Evolutionary conservation across 1,284 basidiomycete genomes (phyloP), one percentile per base, ranked within the genome.

Genomic region (Ganoderma boninense): DNA sequence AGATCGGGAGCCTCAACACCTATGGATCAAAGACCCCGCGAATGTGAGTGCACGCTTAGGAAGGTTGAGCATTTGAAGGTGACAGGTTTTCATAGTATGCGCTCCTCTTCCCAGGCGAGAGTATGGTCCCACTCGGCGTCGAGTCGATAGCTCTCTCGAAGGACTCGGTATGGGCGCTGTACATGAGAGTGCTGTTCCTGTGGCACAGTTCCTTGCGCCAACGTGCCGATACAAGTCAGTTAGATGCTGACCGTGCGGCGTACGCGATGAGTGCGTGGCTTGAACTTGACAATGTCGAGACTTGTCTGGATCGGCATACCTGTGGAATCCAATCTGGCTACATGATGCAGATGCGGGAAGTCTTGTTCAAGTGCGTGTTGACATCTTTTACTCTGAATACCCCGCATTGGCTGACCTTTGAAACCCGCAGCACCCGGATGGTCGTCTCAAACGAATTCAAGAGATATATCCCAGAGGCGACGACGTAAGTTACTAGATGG

Each of bases 341-440:
- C 73, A 82, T 94, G 56, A 93, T 87, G 76, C 87, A 90, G 71
- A 91, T 89, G 59, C 84, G 92, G 62, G 93, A 94, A 76, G 91
- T 88, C 76, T 82, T 93, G 40, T 93, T 93, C 83, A 92, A 92
- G 92, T 93, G 76, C 78, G 91, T 80, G n/a, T 18, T 62, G n/a
- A 62, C 2, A 67, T 52, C 7, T 23, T 29, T 43, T 40, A 16
- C 42, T 65, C 26, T n/a, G 0, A 29, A 40, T 49, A 52, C 71
- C 90, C 89, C 43, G 82, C 90, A 63, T 92, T 92, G 75, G 91
- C 86, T 1, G 83, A 54, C 35, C 92, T 69, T 91, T 90, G 16
- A 23, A 32, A n/a, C 43, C n/a, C 6, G 13, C 26, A 94, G 92
- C 75, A 89, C 88, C 54, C 85, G 92, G 52, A 90, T 91, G 87